Evolutionary conservation across 345 rosid species (phyloP).

Genomic region (Raphanus raphanistrum): DNA sequence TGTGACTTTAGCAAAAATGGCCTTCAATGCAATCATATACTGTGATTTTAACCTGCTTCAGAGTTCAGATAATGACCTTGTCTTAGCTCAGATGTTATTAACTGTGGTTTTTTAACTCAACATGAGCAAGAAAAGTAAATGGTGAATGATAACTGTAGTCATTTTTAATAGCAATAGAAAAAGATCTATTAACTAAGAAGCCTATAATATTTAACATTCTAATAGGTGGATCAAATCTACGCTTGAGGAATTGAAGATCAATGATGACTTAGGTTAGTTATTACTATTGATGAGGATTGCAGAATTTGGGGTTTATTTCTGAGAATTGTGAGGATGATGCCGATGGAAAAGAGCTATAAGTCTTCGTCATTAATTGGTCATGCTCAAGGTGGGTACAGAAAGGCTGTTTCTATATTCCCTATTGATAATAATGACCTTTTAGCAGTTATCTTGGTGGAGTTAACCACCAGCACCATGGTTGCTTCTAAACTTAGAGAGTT

Average conservation of each 20-base stretch:
- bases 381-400: not conserved
- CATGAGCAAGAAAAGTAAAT: not conserved
- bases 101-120: not conserved
- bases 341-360: not conserved
- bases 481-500: not conserved
- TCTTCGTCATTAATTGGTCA: not conserved
- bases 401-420: not conserved
- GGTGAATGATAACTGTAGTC: not conserved
- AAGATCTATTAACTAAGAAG: not conserved
- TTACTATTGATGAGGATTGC: not conserved
- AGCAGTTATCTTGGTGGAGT: not conserved
- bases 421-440: not conserved
- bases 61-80: not conserved
- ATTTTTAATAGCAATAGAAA: not conserved
- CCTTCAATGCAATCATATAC: not conserved
- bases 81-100: not conserved
- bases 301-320: not conserved
- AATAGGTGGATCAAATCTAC: not conserved
- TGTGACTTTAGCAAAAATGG: not conserved
- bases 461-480: not conserved
- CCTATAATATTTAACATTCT: not conserved
- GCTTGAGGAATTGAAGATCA: not conserved
- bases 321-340: not conserved
- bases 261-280: not conserved
- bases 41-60: not conserved